Conservation (phyloP, 306 rosid species). For the Morella rubra region DNA sequence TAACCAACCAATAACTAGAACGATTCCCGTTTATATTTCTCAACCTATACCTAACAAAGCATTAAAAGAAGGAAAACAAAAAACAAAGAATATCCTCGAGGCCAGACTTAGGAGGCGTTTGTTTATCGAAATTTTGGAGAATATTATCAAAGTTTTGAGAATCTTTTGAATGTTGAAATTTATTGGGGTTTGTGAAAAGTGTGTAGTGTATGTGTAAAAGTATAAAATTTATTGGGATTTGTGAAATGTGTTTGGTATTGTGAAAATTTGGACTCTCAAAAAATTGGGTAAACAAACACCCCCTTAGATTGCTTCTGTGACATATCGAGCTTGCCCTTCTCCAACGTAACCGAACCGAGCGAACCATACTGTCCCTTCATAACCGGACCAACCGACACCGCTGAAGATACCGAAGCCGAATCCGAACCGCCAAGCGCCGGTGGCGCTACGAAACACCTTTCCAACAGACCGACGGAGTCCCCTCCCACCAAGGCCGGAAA, state of each 20-base stretch:
- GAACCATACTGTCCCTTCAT: conserved; percentile 83
- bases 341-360: conserved; percentile 78
- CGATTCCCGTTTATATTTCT: neutral
- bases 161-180: no score
- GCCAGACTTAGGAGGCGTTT: no score
- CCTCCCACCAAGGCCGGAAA: conserved; percentile 39
- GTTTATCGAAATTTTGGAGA: no score
- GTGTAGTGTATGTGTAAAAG: no score
- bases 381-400: conserved; percentile 33
- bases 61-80: neutral
- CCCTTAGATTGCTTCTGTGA: conserved; percentile 73
- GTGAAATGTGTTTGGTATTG: no score
- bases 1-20: neutral
- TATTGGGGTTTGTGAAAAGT: no score
- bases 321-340: conserved; percentile 77
- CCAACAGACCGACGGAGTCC: conserved; percentile 38
- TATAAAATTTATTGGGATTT: no score
- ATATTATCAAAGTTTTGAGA: no score
- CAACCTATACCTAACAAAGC: neutral
- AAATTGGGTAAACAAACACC: no score
- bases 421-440: conserved; percentile 24
- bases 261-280: no score
- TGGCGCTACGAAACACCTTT: conserved; percentile 58
- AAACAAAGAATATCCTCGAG: conserved; percentile 57
- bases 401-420: neutral